Base-by-base conservation (phyloP, 495 filamentous ascomycete species). In the Collariella sp. region DNA sequence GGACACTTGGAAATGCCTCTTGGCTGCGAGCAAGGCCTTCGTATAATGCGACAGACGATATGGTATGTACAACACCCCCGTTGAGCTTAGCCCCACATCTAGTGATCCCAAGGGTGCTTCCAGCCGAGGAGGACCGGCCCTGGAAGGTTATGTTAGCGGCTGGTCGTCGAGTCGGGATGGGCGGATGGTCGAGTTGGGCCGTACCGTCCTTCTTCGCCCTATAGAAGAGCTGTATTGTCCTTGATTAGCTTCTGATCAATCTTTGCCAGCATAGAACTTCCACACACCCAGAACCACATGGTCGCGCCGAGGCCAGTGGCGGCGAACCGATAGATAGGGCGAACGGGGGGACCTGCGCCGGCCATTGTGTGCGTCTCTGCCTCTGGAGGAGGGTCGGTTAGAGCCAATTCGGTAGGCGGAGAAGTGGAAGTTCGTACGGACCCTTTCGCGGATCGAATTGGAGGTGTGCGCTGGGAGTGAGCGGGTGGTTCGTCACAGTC, bases 101-200 rank as follows among this genome's bases (percentile, higher is more conserved):
- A 98, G 76, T 99, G 94, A 61, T 99, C 93, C 94, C 94, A 99
- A 48, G 93, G 94, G 67, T 97, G 94, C 73, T 88, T 97, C 88
- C 83, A 91, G 61, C 93, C 93, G 54, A 99, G 62, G 50, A 99
- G 73, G 31, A 82, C 93, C 13, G 93, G 78, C 20, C 77, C 73
- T 76, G 59, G 31, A 52, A 65, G 44, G 62, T 52, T 19, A 31
- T 23, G 24, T 40, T 22, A 22, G 55, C 29, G 38, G 42, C 10
- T 19, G 46, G 20, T 33, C 12, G 34, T 18, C 38, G 34, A 51
- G 44, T 18, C 51, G 56, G 35, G 16, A 1, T 33, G 35, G 15
- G 23, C 24, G 35, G 36, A 11, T n/a, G 7, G 19, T 29, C 13
- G 56, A 19, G 31, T 19, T 9, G 43, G 60, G 7, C 54, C 51